Evolutionary conservation across 305 asterid species (phyloP), one percentile per base, ranked within the genome.

Genomic region (Solanum aculeatissimum): DNA sequence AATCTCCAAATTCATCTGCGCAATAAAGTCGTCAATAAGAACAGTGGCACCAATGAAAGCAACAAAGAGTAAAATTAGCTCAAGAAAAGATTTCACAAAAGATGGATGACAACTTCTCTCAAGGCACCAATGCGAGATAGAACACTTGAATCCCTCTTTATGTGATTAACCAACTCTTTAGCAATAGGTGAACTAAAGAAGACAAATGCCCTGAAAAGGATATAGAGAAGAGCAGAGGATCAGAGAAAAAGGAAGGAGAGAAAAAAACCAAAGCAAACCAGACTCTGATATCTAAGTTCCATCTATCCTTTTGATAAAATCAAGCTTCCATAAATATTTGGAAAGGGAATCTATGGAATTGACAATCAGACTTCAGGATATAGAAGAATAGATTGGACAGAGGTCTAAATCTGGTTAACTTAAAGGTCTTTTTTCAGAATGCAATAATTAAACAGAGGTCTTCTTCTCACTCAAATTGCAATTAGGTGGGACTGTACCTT

Each of bases 1-100:
- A 88, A 93, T 95, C 90, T 97, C 99, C 99, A 97, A 91, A 92
- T 97, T 97, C 99, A 97, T 95, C 99, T 97, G 99, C 88, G 88
- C 49, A 87, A 80, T 80, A 85, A 85, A 89, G 79, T 70, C 81
- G 86, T 86, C 88, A 86, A 86, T 91, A 81, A 92, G 90, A 88
- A 84, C 53, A n/a, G 57, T 53, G 66, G 57, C 32, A 84, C 84
- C 71, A 75, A 60, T 55, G 60, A 86, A 78, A 74, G 49, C 81
- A 60, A 70, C 49, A 55, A 87, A 32, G 70, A 62, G 58, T 5
- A 82, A 82, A 88, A 71, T 84, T 83, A 79, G 86, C 84, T 57
- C 85, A 71, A 77, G 27, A 68, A 62, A 54, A 83, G 57, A 78
- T 16, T 65, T 25, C 51, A 78, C 42, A 71, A 66, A 80, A 58